Conservation (phyloP, 345 rosid species). For the Camelina sativa region DNA sequence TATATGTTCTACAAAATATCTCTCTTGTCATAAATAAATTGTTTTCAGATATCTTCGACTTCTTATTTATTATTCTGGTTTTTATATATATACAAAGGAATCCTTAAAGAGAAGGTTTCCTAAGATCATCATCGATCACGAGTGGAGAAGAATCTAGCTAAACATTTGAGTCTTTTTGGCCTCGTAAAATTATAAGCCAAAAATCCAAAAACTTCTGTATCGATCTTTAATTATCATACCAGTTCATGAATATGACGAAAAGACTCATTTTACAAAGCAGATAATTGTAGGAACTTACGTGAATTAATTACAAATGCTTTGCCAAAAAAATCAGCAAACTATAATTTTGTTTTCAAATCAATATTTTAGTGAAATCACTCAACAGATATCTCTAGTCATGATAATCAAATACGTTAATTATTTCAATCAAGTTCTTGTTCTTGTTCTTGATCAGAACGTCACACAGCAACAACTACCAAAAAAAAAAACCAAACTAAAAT, state of each 20-base stretch:
- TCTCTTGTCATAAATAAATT: not conserved
- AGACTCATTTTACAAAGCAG: conserved; percentile 6
- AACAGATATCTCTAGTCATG: not conserved
- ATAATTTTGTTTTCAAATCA: conserved; percentile 6
- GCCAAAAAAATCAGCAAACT: conserved; percentile 16
- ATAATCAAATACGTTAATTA: conserved; percentile 20
- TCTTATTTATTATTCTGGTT: too few species aligned
- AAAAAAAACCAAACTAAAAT: not conserved
- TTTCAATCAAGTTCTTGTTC: not conserved
- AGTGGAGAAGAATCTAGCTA: too few species aligned
- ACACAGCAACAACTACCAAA: not conserved
- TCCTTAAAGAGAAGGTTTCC: not conserved
- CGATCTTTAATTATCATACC: not conserved
- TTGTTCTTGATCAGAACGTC: conserved; percentile 27
- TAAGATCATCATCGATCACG: not conserved
- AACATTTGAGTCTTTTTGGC: not conserved
- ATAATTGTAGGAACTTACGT: conserved; percentile 1
- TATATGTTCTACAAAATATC: not conserved
- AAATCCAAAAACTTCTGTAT: not conserved
- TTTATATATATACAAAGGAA: not conserved
- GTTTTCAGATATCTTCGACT: too few species aligned
- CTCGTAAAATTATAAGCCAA: not conserved
- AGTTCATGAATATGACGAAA: not conserved
- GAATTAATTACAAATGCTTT: not conserved
- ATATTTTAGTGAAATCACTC: not conserved